Evolutionary conservation across 257 asterid genomes (phyloP).

Genomic region (Striga asiatica): DNA sequence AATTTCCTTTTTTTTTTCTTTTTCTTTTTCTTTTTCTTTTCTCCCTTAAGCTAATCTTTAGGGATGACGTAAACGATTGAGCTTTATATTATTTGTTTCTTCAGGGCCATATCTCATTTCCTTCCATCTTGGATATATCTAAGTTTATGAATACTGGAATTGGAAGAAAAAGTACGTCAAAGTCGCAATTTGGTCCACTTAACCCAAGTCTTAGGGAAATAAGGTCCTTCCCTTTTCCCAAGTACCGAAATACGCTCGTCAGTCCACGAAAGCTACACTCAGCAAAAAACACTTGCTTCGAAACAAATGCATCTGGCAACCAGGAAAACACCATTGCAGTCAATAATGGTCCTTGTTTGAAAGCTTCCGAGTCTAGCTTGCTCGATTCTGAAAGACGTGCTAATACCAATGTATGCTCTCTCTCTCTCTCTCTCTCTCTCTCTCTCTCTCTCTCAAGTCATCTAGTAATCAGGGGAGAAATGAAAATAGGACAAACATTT

Average conservation of each 20-base stretch:
- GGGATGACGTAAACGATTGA: no score
- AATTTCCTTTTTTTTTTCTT: no score
- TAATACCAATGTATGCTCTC: conserved; percentile 21
- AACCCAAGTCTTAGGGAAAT: conserved; percentile 11
- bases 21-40: no score
- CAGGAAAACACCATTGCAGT: conserved; percentile 1
- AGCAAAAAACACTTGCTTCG: conserved; percentile 15
- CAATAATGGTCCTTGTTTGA: conserved; percentile 9
- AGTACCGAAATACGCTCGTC: conserved; percentile 22
- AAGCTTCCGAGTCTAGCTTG: conserved; percentile 12
- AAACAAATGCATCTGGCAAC: conserved; percentile 14
- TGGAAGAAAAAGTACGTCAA: conserved; percentile 29
- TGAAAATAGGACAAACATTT: no score
- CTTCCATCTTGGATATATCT: conserved; percentile 51
- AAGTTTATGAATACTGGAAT: conserved; percentile 36
- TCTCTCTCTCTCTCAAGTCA: no score
- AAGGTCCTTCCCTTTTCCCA: conserved; percentile 18
- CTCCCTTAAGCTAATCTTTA: no score
- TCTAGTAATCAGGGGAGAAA: background rate
- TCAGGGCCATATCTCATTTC: conserved; percentile 77
- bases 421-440: background rate
- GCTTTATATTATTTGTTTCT: background rate
- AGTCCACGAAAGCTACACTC: conserved; percentile 16
- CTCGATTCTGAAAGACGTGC: conserved; percentile 6
- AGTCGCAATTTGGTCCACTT: conserved; percentile 13